phyloP scores from a whole-genome alignment of 345 rosid species.

The Mangifera indica region DNA sequence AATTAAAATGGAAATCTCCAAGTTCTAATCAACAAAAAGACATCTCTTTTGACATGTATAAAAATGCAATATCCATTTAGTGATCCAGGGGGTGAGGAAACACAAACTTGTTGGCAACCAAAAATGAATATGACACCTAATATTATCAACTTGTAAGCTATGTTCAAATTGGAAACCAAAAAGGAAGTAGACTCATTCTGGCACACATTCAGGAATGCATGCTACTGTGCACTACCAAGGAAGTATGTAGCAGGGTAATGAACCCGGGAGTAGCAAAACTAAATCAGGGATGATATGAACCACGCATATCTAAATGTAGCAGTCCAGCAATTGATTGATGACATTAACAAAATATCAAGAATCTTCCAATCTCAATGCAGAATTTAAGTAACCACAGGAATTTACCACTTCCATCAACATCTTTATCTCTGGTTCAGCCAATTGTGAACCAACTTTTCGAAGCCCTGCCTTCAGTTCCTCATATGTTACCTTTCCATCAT shows the following conservation, averaged over 20 bases:
- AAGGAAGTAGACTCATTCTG: neutral
- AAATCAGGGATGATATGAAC: neutral
- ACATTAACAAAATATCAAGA: slow-evolving; percentile 1
- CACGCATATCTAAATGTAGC: neutral
- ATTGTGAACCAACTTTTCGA: slow-evolving; percentile 83
- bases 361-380: neutral
- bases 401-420: slow-evolving; percentile 98
- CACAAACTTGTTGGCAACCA: neutral
- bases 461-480: slow-evolving; percentile 87
- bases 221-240: neutral
- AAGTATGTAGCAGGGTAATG: slow-evolving; percentile 7
- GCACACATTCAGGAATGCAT: neutral
- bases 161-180: neutral
- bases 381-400: neutral
- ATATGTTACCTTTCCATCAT: slow-evolving; percentile 78
- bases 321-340: neutral
- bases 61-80: neutral
- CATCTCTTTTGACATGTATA: neutral
- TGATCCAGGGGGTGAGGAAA: neutral
- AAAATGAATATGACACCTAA: neutral
- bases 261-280: slow-evolving; percentile 5
- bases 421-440: slow-evolving; percentile 90
- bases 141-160: neutral
- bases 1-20: neutral
- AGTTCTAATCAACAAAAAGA: neutral